These are phyloP conservation scores for Colletotrichum musicola DNA, from an alignment of 2,329 filamentous ascomycete species.

Conservation along the genomic window DNA sequence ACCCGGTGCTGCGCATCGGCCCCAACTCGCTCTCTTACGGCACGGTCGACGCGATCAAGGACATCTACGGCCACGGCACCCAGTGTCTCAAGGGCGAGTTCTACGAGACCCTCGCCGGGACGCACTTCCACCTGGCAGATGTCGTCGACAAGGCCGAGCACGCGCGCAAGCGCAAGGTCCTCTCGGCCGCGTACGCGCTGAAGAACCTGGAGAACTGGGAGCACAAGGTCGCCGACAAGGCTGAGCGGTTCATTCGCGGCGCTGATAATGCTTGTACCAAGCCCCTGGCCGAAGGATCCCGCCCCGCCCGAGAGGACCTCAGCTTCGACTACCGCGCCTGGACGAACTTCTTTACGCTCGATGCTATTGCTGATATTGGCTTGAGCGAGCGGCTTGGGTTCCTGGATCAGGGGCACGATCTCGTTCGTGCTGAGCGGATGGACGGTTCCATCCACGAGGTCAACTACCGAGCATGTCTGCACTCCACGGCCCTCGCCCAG, in stretches of 20 bases:
- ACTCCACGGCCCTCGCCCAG: slow-evolving; percentile 63
- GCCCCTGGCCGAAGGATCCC: slow-evolving; percentile 46
- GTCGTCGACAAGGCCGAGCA: slow-evolving; percentile 65
- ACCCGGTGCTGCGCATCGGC: slow-evolving; percentile 58
- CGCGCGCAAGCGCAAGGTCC: slow-evolving; percentile 61
- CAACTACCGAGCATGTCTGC: slow-evolving; percentile 63
- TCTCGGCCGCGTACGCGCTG: slow-evolving; percentile 64
- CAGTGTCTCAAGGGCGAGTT: slow-evolving; percentile 62
- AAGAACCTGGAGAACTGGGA: slow-evolving; percentile 68
- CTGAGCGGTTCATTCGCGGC: slow-evolving; percentile 55
- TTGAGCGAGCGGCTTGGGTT: slow-evolving; percentile 64
- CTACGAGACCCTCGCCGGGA: slow-evolving; percentile 59
- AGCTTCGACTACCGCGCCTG: slow-evolving; percentile 64
- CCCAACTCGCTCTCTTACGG: slow-evolving; percentile 58
- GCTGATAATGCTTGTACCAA: slow-evolving; percentile 57
- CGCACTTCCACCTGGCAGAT: slow-evolving; percentile 65
- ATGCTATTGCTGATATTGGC: slow-evolving; percentile 69
- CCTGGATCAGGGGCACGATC: slow-evolving; percentile 62
- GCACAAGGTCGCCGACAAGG: slow-evolving; percentile 66
- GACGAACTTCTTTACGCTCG: slow-evolving; percentile 68
- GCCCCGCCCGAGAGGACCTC: slow-evolving; percentile 52
- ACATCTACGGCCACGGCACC: slow-evolving; percentile 64
- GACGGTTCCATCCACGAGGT: slow-evolving; percentile 60
- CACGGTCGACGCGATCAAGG: slow-evolving; percentile 56
- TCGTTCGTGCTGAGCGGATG: slow-evolving; percentile 54